Conservation (phyloP, 2,329 filamentous ascomycete genomes). For the Aspergillus felis region DNA sequence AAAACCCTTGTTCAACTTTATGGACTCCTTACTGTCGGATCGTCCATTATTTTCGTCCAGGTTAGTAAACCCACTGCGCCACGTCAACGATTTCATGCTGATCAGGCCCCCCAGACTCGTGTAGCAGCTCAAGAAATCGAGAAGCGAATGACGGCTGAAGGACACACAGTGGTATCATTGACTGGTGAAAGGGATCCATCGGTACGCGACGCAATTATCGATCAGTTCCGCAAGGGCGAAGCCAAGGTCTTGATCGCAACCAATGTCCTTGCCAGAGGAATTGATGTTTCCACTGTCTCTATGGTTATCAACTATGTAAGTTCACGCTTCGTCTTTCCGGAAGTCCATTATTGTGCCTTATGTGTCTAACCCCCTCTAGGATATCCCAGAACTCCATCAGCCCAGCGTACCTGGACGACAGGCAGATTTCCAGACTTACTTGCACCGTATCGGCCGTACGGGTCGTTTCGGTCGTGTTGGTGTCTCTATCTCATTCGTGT, state of each 20-base stretch:
- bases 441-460: conserved; percentile 95
- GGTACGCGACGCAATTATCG: conserved; percentile 78
- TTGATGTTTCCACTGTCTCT: conserved; percentile 85
- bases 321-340: conserved; percentile 1
- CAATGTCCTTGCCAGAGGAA: conserved; percentile 92
- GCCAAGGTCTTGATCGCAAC: conserved; percentile 98
- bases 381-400: conserved; percentile 65
- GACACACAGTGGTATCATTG: conserved; percentile 85
- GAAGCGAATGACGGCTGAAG: conserved; percentile 77
- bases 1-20: conserved; percentile 87
- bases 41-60: conserved; percentile 96
- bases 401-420: conserved; percentile 57
- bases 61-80: conserved; percentile 44
- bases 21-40: conserved; percentile 91
- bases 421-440: conserved; percentile 90
- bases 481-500: conserved; percentile 92
- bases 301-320: conserved; percentile 95
- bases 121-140: conserved; percentile 83
- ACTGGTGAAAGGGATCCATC: conserved; percentile 82
- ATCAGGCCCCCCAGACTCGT: conserved; percentile 59
- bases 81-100: conserved; percentile 9
- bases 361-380: conserved; percentile 31
- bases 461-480: conserved; percentile 95
- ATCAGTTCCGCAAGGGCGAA: conserved; percentile 78
- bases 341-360: conserved; percentile 8